Evolutionary conservation across 2,329 filamentous ascomycete species (phyloP).

Genomic region (Shiraia sp.): DNA sequence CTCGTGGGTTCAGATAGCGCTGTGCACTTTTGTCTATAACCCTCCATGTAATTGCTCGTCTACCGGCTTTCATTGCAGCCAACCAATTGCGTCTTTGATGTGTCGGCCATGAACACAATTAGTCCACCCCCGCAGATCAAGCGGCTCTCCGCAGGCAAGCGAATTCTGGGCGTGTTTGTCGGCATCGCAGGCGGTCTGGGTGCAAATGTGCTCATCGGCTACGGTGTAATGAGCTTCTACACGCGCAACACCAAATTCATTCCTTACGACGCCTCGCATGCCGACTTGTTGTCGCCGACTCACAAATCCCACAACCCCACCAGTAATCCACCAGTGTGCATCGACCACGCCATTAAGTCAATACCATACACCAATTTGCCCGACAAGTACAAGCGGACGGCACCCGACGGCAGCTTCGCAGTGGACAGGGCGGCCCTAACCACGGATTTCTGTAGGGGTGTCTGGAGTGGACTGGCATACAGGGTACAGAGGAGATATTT

Average conservation of each 20-base stretch:
- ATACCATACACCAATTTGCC: constrained; percentile 41
- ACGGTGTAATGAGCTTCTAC: constrained; percentile 40
- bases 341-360: constrained; percentile 43
- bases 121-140: constrained; percentile 36
- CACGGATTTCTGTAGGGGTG: constrained; percentile 43
- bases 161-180: constrained; percentile 35
- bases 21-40: too few species aligned
- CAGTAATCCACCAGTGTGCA: constrained; percentile 37
- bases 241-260: constrained; percentile 43
- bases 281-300: constrained; percentile 29
- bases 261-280: constrained; percentile 34
- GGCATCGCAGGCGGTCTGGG: constrained; percentile 36
- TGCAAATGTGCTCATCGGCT: constrained; percentile 37
- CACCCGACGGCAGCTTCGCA: constrained; percentile 11
- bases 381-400: constrained; percentile 21
- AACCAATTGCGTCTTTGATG: not conserved
- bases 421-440: constrained; percentile 37
- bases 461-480: constrained; percentile 45
- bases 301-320: constrained; percentile 38
- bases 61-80: too few species aligned
- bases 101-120: constrained; percentile 40
- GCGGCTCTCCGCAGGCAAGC: constrained; percentile 32
- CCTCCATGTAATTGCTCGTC: too few species aligned
- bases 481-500: constrained; percentile 40
- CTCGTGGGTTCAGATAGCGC: too few species aligned